Conservation (phyloP, 139 green algal species). For the Auxenochlorella pyrenoidosa region DNA sequence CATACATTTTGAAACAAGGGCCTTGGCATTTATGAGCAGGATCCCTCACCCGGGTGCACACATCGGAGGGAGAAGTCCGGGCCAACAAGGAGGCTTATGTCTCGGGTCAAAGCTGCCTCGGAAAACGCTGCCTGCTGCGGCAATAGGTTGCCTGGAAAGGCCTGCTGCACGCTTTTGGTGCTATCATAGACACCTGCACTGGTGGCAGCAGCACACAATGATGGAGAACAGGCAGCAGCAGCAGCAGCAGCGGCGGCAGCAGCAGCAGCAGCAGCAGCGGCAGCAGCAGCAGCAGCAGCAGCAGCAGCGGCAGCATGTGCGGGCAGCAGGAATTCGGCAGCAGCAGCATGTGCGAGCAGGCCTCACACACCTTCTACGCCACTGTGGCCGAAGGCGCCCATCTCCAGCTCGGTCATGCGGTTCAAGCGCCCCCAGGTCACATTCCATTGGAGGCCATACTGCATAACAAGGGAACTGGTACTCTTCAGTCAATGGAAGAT, state of each 20-base stretch:
- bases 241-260: too few relatives aligned
- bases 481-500: too few relatives aligned
- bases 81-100: conserved; percentile 38
- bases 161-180: neutral
- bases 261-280: too few relatives aligned
- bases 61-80: conserved; percentile 46
- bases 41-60: conserved; percentile 56
- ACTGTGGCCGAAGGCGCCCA: neutral
- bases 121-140: neutral
- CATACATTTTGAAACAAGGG: too few relatives aligned
- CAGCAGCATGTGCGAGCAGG: too few relatives aligned
- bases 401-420: conserved; percentile 21
- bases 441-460: conserved; percentile 53
- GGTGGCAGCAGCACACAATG: too few relatives aligned
- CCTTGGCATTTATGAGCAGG: neutral
- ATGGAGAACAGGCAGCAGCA: neutral
- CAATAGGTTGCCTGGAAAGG: neutral
- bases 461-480: too few relatives aligned
- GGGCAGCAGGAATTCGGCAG: too few relatives aligned
- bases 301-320: too few relatives aligned
- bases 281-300: too few relatives aligned
- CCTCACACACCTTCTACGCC: neutral
- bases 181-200: neutral
- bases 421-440: conserved; percentile 40
- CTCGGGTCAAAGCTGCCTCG: neutral